These are phyloP conservation scores for Hanseniaspora nectarophila DNA, from an alignment of 805 yeast species.

Conservation along the genomic window DNA sequence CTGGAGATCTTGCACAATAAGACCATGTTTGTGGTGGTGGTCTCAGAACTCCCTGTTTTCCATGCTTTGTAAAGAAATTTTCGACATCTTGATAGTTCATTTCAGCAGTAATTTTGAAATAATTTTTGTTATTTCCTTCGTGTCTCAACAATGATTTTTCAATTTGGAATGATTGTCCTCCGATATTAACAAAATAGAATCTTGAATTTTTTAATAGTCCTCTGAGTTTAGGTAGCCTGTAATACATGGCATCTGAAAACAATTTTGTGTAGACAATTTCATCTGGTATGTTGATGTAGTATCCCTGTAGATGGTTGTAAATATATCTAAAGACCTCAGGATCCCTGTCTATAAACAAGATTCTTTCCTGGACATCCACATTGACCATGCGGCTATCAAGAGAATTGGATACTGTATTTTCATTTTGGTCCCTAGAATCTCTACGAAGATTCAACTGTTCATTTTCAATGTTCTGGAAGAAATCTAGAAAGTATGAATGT, in stretches of 20 bases:
- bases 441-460: conserved; percentile 15
- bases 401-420: neutral
- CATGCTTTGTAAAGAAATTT: conserved; percentile 24
- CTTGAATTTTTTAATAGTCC: conserved; percentile 41
- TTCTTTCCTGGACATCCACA: conserved; percentile 23
- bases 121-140: conserved; percentile 69
- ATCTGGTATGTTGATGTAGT: conserved; percentile 46
- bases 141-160: conserved; percentile 42
- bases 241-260: conserved; percentile 62
- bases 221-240: conserved; percentile 48
- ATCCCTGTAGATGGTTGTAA: conserved; percentile 68
- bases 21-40: conserved; percentile 68
- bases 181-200: conserved; percentile 42
- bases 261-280: conserved; percentile 53
- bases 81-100: conserved; percentile 42
- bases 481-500: conserved; percentile 63
- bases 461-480: conserved; percentile 35
- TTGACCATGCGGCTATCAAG: neutral
- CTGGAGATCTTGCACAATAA: conserved; percentile 41
- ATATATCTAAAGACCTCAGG: conserved; percentile 58
- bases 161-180: conserved; percentile 48
- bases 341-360: conserved; percentile 60
- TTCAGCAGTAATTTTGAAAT: conserved; percentile 51
- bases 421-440: neutral
- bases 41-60: conserved; percentile 37